phyloP scores from a whole-genome alignment of 371 early-diverging fungal genomes.

The Circinella umbellata region DNA sequence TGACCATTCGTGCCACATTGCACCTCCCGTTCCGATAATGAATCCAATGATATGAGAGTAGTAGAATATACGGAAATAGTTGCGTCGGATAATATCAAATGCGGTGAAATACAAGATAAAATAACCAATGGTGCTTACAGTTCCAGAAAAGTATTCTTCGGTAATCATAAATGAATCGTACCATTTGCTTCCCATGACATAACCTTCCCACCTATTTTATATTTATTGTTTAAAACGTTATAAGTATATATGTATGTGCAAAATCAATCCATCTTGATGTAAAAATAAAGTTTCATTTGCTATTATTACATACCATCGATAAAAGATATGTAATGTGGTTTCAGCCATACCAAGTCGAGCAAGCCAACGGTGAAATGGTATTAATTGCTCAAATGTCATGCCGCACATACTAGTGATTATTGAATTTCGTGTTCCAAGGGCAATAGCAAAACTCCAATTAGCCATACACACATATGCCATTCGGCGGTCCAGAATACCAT shows the following conservation, averaged over 20 bases:
- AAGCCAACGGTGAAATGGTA: constrained; percentile 51
- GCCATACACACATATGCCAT: constrained; percentile 45
- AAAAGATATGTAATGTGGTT: constrained; percentile 43
- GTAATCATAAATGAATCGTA: constrained; percentile 30
- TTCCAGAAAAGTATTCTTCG: constrained; percentile 40
- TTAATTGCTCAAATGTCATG: constrained; percentile 41
- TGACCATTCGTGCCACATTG: constrained; percentile 43
- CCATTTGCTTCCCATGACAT: background rate
- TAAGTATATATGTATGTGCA: too few relatives aligned
- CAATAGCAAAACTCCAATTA: constrained; percentile 48
- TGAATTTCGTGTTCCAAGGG: constrained; percentile 45
- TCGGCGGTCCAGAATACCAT: constrained; percentile 43
- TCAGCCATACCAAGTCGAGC: constrained; percentile 45
- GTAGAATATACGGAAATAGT: constrained; percentile 46
- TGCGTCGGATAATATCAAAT: constrained; percentile 41
- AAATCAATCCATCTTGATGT: too few relatives aligned
- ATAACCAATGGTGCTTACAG: constrained; percentile 39
- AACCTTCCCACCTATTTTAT: background rate
- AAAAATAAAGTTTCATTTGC: background rate
- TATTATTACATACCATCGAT: constrained; percentile 34
- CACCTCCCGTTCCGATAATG: constrained; percentile 30
- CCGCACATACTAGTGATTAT: constrained; percentile 44
- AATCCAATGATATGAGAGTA: constrained; percentile 44
- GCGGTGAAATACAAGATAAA: constrained; percentile 43
- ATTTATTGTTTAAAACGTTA: too few relatives aligned